Conservation (phyloP, 2,329 filamentous ascomycete species). For the Cadophora gregata region DNA sequence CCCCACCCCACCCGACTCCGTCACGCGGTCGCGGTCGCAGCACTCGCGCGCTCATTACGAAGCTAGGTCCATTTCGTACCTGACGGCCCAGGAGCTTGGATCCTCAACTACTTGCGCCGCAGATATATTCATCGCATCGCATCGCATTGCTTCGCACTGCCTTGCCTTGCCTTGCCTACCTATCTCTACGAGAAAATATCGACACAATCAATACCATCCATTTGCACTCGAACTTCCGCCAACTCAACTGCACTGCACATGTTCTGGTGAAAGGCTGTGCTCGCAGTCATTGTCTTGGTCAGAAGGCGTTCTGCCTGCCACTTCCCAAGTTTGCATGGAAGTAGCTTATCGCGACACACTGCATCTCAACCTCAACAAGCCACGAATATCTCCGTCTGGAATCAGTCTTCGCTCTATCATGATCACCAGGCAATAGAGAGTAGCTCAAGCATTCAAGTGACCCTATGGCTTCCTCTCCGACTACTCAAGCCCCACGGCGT, state of each 20-base stretch:
- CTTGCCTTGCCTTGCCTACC: too few relatives aligned
- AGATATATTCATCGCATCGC: too few relatives aligned
- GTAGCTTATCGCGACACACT: background rate
- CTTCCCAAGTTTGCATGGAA: background rate
- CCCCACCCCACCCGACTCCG: too few relatives aligned
- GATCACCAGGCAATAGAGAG: conserved; percentile 33
- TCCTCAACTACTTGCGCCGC: background rate
- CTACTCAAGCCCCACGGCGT: conserved; percentile 30
- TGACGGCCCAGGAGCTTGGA: background rate
- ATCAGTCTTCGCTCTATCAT: conserved; percentile 27
- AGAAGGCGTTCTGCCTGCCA: background rate
- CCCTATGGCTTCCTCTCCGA: conserved; percentile 37
- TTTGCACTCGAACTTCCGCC: conserved; percentile 2
- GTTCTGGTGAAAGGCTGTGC: background rate
- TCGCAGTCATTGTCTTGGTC: background rate
- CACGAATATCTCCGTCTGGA: conserved; percentile 15
- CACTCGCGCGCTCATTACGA: too few relatives aligned
- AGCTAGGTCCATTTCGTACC: too few relatives aligned
- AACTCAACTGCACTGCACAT: background rate
- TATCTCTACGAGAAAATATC: background rate
- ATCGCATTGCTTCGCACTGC: too few relatives aligned
- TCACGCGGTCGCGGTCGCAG: too few relatives aligned
- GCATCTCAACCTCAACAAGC: conserved; percentile 11
- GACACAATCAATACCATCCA: conserved; percentile 1
- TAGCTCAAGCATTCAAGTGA: conserved; percentile 7